Evolutionary conservation across 2,329 filamentous ascomycete species (phyloP), one percentile per base, ranked within the genome.

Genomic region (Alternaria atra): DNA sequence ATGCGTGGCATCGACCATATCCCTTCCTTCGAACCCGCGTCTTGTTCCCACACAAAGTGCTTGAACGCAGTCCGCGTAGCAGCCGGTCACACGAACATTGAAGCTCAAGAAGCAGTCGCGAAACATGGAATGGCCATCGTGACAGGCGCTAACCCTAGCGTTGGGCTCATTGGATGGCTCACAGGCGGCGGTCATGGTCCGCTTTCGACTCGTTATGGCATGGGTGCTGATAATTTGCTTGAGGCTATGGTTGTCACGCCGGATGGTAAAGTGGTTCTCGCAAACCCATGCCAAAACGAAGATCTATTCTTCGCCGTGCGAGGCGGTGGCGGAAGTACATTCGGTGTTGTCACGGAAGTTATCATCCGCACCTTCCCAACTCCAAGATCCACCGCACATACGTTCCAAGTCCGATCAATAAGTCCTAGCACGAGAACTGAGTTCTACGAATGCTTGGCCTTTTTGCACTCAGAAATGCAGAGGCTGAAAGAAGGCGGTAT

Each of bases 291-390:
- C 32, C 50, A 64, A 0, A 70, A 78, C 32, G 51, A 69, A 4
- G 66, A 74, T 3, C 61, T 82, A 1, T 83, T 82, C 67, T 82
- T 76, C 69, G 80, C 80, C 0, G 72, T 82, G 3, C 69, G 77
- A 1, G 80, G 81, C 5, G 80, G 74, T 3, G 80, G 81, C 0
- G 77, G 77, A 8, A 80, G 77, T 2, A 82, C 81, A 4, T 82
- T 79, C 29, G 81, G 80, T 0, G 74, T 83, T 2, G 62, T 81
- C 0, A 64, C 67, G 1, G 64, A 71, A 53, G 65, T 67, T 10
- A 61, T 73, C 0, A 39, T 75, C 10, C 64, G 65, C 30, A 61
- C 62, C 0, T 70, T 58, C 29, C 66, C 68, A 3, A 61, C 63
- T 80, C 86, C 63, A 0, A 62, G 61, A 7, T 68, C 66, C 5